Conservation (phyloP, 139 green algal genomes). For the Limnomonas spitsbergensis region DNA sequence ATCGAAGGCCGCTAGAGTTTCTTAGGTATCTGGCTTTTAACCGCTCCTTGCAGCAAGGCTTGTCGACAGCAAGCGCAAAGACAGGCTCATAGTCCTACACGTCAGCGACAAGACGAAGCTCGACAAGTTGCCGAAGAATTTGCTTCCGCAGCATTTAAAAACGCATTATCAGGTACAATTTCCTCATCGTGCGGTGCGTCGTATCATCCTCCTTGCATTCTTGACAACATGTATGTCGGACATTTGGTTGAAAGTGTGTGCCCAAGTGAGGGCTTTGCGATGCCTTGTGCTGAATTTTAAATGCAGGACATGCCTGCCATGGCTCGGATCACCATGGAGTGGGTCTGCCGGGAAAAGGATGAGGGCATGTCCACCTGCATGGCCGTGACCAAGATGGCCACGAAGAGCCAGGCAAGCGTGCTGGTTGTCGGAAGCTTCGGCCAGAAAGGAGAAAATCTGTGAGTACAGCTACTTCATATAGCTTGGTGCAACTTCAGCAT, state of each 20-base stretch:
- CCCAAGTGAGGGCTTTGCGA: too few species aligned
- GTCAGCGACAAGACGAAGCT: constrained; percentile 22
- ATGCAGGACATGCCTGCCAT: neutral
- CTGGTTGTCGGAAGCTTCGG: constrained; percentile 53
- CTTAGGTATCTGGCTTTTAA: too few species aligned
- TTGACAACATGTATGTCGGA: too few species aligned
- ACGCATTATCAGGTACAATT: constrained; percentile 17
- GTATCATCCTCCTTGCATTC: too few species aligned
- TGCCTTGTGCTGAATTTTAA: too few species aligned
- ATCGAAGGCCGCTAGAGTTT: too few species aligned
- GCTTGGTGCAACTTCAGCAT: too few species aligned
- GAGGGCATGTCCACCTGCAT: constrained; percentile 41
- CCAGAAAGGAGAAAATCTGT: constrained; percentile 54
- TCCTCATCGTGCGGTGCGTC: too few species aligned
- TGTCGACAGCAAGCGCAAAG: constrained; percentile 10
- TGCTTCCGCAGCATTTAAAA: constrained; percentile 40
- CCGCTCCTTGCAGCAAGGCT: neutral
- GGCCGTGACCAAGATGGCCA: constrained; percentile 36
- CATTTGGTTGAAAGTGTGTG: too few species aligned
- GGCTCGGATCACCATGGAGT: constrained; percentile 26
- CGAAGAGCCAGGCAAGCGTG: constrained; percentile 29
- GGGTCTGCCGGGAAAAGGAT: constrained; percentile 51
- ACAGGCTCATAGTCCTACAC: constrained; percentile 24
- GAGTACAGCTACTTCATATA: too few species aligned
- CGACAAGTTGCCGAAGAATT: constrained; percentile 26